These are phyloP conservation scores for Botrytis aclada DNA, from an alignment of 2,329 filamentous ascomycete genomes.

Conservation along the genomic window DNA sequence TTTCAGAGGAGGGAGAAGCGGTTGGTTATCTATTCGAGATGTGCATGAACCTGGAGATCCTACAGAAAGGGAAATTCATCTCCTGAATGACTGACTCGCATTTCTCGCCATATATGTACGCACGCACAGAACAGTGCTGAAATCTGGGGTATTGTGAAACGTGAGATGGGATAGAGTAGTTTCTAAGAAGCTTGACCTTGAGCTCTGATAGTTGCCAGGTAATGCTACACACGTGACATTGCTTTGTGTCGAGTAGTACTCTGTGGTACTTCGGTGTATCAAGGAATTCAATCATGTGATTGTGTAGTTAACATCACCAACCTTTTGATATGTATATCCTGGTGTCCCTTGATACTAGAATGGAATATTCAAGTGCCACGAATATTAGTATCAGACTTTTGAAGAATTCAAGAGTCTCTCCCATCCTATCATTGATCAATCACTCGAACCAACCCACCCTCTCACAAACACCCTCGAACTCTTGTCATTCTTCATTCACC, in stretches of 20 bases:
- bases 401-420: too few relatives aligned
- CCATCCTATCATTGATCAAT: not conserved
- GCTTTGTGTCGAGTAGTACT: not conserved
- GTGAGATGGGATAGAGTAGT: not conserved
- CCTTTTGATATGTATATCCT: not conserved
- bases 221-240: not conserved
- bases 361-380: not conserved
- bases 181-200: not conserved
- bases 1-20: not conserved
- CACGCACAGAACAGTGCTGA: not conserved
- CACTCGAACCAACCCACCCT: not conserved
- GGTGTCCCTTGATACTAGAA: not conserved
- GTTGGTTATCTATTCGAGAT: not conserved
- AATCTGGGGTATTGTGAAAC: constrained; percentile 7
- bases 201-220: not conserved
- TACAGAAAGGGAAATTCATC: not conserved
- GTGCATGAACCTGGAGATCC: not conserved
- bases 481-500: not conserved
- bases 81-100: constrained; percentile 12
- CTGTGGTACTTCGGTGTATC: not conserved
- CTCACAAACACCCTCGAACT: not conserved
- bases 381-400: not conserved
- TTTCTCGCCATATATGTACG: not conserved
- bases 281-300: not conserved
- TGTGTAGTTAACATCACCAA: not conserved